Base-by-base conservation (phyloP, 2,329 filamentous ascomycete species). In the Colletotrichum camelliae region DNA sequence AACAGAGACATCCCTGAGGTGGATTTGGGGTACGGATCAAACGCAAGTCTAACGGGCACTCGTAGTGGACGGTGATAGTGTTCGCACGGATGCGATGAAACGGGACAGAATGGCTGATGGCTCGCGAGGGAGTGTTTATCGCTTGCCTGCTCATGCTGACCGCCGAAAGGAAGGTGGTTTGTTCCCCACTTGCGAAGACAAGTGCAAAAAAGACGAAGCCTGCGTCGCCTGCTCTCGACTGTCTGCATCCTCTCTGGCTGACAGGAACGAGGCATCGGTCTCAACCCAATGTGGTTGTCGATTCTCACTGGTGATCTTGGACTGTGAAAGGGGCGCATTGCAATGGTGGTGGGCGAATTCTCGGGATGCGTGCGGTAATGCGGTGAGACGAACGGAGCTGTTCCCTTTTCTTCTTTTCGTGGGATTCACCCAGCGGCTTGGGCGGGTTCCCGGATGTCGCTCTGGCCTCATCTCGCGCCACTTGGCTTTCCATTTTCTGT, bases 81-180 rank as follows among this genome's bases (percentile, higher is more conserved):
- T 60, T 73, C 69, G 74, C 58, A 72, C 67, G 39, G 67, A 68
- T 72, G 67, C 43, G 39, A 65, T 68, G 75, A 77, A 77, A 75
- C 72, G 62, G 62, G 35, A 33, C 64, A 48, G 31, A 37, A 39
- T 66, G 48, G 48, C 55, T 15, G 18, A 21, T 62, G 31, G 55
- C 15, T 15, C 15, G 29, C 18, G 18, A 12, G 55, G 35, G 27
- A 39, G 33, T 73, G 37, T 15, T 33, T 31, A 27, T 55, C 60
- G 27, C 67, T 21, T 15, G 13, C 39, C 9, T 27, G 33, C 60
- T 48, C 10, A 9, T 55, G 15, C 18, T 48, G 27, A 31, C 64
- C 33, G 33, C 64, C 15, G 27, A 24, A 29, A 39, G 52, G 57
- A 33, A 15, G 12, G 12, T 57, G 7, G 15, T 48, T 48, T n/a